Conservation (phyloP, 176 grass and related monocot species). For the Lolium multiflorum region DNA sequence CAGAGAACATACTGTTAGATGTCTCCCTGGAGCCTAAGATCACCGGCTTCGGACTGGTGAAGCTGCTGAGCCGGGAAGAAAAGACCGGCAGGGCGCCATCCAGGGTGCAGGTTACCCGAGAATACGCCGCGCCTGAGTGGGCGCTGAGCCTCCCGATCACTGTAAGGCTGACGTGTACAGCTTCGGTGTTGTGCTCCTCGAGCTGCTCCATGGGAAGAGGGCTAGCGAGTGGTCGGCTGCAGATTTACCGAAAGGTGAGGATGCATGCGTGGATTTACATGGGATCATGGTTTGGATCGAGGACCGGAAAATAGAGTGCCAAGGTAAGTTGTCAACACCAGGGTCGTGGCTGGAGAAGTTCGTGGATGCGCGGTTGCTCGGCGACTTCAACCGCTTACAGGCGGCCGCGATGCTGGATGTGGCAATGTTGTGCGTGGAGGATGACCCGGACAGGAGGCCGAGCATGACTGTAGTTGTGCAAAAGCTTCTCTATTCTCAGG, state of each 20-base stretch:
- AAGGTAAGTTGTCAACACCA: neutral
- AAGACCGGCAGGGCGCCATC: neutral
- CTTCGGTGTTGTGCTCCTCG: slow-evolving; percentile 54
- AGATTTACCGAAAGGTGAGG: neutral
- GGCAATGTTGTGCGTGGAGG: slow-evolving; percentile 51
- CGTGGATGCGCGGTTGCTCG: slow-evolving; percentile 36
- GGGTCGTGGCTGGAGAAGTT: slow-evolving; percentile 44
- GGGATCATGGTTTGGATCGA: slow-evolving; percentile 5
- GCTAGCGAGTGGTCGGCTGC: slow-evolving; percentile 36
- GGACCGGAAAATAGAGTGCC: slow-evolving; percentile 25
- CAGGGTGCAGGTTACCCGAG: slow-evolving; percentile 43
- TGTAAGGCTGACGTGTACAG: slow-evolving; percentile 63
- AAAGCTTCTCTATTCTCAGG: slow-evolving; percentile 31
- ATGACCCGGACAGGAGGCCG: slow-evolving; percentile 48
- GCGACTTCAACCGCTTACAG: slow-evolving; percentile 45
- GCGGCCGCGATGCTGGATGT: slow-evolving; percentile 48
- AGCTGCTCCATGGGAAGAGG: slow-evolving; percentile 48
- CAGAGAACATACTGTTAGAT: slow-evolving; percentile 77
- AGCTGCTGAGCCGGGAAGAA: slow-evolving; percentile 52
- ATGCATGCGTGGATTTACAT: neutral
- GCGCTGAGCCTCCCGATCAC: slow-evolving; percentile 56
- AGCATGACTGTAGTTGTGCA: slow-evolving; percentile 49
- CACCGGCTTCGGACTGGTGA: slow-evolving; percentile 63
- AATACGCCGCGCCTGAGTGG: slow-evolving; percentile 71
- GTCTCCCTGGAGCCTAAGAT: slow-evolving; percentile 61